A percentile compares a stretch with the other conserved stretches of the same genome.
Conservation (phyloP, 2,329 filamentous ascomycete genomes). For the Fusarium euwallaceae region DNA sequence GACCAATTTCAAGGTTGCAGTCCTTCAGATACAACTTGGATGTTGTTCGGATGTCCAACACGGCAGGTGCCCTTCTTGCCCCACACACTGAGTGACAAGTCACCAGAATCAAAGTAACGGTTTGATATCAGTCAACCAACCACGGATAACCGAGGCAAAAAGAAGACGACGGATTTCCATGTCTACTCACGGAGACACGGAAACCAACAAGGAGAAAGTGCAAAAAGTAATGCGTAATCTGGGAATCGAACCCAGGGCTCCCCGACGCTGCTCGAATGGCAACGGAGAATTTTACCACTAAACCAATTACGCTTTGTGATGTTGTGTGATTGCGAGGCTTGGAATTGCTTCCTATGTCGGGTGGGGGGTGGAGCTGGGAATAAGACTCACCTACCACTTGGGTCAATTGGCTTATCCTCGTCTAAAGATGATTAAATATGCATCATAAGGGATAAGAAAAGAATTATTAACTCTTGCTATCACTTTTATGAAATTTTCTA, state of each 20-base stretch:
- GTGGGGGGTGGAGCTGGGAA: neutral
- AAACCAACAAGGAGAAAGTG: neutral
- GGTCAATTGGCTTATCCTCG: too few species aligned
- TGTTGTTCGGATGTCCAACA: neutral
- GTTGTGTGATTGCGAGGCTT: neutral
- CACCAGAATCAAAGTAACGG: neutral
- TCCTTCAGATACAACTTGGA: neutral
- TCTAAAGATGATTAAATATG: too few species aligned
- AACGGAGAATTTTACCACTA: neutral
- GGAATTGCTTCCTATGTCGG: neutral
- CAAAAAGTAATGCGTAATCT: neutral
- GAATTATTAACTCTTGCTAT: neutral
- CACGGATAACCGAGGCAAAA: neutral
- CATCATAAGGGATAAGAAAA: neutral
- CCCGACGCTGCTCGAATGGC: neutral
- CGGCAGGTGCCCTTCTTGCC: neutral
- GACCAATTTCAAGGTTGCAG: neutral
- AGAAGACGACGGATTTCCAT: neutral
- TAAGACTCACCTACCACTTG: neutral
- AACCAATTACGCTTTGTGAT: neutral
- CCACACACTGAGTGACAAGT: neutral
- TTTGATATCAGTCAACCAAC: neutral
- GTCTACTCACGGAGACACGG: neutral
- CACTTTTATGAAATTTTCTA: too few species aligned
- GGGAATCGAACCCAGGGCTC: neutral